Evolutionary conservation across 495 filamentous ascomycete species (phyloP), one percentile per base, ranked within the genome.

Genomic region (Tuber aestivum): DNA sequence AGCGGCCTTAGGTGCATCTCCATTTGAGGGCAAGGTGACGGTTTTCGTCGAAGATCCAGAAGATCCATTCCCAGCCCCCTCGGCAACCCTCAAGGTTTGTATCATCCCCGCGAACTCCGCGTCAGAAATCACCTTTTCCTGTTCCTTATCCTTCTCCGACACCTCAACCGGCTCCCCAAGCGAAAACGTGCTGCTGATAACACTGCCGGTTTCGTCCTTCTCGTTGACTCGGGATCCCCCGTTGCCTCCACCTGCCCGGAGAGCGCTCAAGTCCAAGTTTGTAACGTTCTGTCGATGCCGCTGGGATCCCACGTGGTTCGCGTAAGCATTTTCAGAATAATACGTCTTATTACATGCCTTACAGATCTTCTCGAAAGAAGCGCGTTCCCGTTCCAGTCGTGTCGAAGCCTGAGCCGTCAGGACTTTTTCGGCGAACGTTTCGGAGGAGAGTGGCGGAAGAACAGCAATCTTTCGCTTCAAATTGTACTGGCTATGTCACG

Each of bases 361-460:
- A 83, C 95, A 99, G 21, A 86, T 83, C 79, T 90, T 94, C 82
- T 97, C 93, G 83, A 93, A 99, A 3, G 93, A 90, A 32, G 94
- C 96, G 85, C 92, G 93, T 72, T 94, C 92, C 69, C 93, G 94
- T 71, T 94, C 92, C 20, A 93, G 92, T 21, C 89, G 91, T 10
- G 94, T 91, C 8, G 89, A 89, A 41, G 93, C 93, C 82, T 97
- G 93, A 74, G 93, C 94, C 77, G 92, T 92, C n/a, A 98, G 86
- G 48, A 98, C 96, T 85, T 97, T 98, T 78, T 99, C 95, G 81
- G 93, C 93, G 85, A 99, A 99, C 9, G 92, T 87, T 83, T 98
- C 95, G 48, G 95, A 95, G 21, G 94, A 90, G 37, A 99, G 92
- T 0, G 95, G 96, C 32, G 95, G 94, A 10, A 99, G 87, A 20